A percentile compares a stretch with the other conserved stretches of the same genome.
phyloP scores from a whole-genome alignment of 805 yeast species.

The Teunomyces tritomae region DNA sequence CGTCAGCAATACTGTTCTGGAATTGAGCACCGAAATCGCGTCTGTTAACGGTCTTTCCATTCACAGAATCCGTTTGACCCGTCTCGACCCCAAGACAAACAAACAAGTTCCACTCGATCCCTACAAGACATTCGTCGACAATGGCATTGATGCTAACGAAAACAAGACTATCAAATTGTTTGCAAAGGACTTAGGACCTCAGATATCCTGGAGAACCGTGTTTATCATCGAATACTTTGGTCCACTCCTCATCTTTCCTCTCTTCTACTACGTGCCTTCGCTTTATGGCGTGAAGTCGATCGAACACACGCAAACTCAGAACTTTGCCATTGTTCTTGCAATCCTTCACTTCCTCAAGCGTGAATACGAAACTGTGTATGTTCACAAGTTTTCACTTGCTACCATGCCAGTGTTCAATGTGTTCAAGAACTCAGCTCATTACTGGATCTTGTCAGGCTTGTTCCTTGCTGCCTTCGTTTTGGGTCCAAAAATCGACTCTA shows the following conservation, averaged over 20 bases:
- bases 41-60: constrained; percentile 38
- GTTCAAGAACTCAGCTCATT: constrained; percentile 86
- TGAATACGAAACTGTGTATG: constrained; percentile 79
- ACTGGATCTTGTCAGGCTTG: constrained; percentile 87
- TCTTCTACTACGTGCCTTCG: constrained; percentile 49
- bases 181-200: constrained; percentile 91
- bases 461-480: constrained; percentile 50
- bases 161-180: constrained; percentile 41
- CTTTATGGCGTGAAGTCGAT: constrained; percentile 38
- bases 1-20: constrained; percentile 34
- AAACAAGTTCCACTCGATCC: constrained; percentile 45
- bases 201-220: constrained; percentile 90
- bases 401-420: constrained; percentile 91
- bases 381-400: constrained; percentile 81
- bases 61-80: constrained; percentile 45
- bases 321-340: constrained; percentile 51
- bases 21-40: constrained; percentile 44
- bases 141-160: constrained; percentile 36
- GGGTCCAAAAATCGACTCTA: constrained; percentile 23
- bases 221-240: constrained; percentile 86
- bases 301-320: constrained; percentile 51
- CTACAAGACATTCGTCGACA: constrained; percentile 44
- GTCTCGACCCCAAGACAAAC: constrained; percentile 19
- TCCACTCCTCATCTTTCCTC: constrained; percentile 77
- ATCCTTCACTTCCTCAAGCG: constrained; percentile 81